phyloP scores from a whole-genome alignment of 2,329 filamentous ascomycete genomes.

The Alternaria consortialis region DNA sequence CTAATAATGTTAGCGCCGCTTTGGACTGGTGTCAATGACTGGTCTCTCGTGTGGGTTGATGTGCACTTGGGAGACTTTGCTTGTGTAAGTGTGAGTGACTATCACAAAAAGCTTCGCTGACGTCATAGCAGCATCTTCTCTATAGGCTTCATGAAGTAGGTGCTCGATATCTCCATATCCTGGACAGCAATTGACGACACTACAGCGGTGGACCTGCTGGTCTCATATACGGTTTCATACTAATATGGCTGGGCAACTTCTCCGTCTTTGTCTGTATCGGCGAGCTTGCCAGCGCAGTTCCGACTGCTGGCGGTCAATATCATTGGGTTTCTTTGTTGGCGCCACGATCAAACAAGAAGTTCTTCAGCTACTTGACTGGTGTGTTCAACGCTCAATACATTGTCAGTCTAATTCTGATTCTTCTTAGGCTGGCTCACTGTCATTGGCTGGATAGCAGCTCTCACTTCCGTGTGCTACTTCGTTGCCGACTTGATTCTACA shows the following conservation, averaged over 20 bases:
- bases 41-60: slow-evolving; percentile 50
- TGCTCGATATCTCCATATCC: background rate
- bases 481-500: slow-evolving; percentile 46
- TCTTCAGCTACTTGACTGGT: slow-evolving; percentile 57
- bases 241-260: slow-evolving; percentile 51
- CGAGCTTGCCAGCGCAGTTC: slow-evolving; percentile 51
- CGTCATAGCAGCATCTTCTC: slow-evolving; percentile 38
- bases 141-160: slow-evolving; percentile 49
- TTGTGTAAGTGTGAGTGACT: slow-evolving; percentile 39
- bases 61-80: slow-evolving; percentile 51
- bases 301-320: slow-evolving; percentile 53
- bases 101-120: slow-evolving; percentile 3
- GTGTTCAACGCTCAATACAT: background rate
- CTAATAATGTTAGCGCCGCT: slow-evolving; percentile 44
- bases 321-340: slow-evolving; percentile 56
- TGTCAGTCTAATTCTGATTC: slow-evolving; percentile 16
- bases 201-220: slow-evolving; percentile 49
- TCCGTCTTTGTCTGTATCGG: slow-evolving; percentile 49
- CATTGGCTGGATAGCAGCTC: slow-evolving; percentile 55
- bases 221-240: slow-evolving; percentile 49
- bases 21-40: slow-evolving; percentile 49
- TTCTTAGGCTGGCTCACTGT: slow-evolving; percentile 55
- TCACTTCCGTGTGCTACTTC: slow-evolving; percentile 50
- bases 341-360: slow-evolving; percentile 52
- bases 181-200: slow-evolving; percentile 5